phyloP scores from a whole-genome alignment of 2,329 filamentous ascomycete genomes.

The Aspergillus luchuensis region DNA sequence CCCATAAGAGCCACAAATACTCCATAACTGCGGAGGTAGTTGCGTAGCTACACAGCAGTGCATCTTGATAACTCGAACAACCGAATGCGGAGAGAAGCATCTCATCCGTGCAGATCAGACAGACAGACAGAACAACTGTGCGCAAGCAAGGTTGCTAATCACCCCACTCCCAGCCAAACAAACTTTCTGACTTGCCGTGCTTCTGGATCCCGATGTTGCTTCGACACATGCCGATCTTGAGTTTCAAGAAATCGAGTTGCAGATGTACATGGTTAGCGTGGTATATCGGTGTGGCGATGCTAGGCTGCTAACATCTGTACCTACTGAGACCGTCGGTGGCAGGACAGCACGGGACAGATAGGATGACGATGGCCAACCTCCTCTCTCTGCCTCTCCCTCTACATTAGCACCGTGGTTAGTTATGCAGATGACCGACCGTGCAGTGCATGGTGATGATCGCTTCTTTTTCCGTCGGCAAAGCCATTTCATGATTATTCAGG shows the following conservation, averaged over 20 bases:
- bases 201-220: neutral
- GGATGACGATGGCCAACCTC: neutral
- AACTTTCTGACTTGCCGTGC: neutral
- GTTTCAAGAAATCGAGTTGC: neutral
- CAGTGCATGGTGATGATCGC: neutral
- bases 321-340: neutral
- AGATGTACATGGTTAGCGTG: neutral
- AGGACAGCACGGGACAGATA: neutral
- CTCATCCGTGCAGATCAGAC: neutral
- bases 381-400: neutral
- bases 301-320: neutral
- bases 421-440: neutral
- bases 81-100: neutral
- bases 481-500: too few relatives aligned
- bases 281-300: conserved; percentile 3
- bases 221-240: neutral
- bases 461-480: neutral
- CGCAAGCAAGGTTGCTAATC: neutral
- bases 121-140: too few relatives aligned
- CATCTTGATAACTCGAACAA: neutral
- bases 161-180: too few relatives aligned
- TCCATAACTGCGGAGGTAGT: too few relatives aligned
- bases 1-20: neutral
- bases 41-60: neutral
- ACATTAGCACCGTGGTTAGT: too few relatives aligned